These are phyloP conservation scores for Dactylis glomerata DNA, from an alignment of 176 grass and related monocot species.

Conservation along the genomic window DNA sequence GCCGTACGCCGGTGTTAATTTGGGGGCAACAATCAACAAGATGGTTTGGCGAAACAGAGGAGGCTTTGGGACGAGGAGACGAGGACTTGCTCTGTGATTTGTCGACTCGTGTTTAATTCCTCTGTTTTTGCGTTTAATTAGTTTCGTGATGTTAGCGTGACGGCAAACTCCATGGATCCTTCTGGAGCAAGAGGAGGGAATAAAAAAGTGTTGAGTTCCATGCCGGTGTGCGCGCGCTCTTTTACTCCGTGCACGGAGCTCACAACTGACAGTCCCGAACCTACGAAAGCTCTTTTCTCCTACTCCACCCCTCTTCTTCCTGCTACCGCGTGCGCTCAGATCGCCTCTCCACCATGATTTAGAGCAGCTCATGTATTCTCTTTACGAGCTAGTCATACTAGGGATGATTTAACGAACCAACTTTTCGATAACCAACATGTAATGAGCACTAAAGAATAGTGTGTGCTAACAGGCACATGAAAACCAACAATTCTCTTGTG, in stretches of 20 bases:
- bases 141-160: neutral
- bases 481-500: too few species aligned
- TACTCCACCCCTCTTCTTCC: too few species aligned
- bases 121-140: neutral
- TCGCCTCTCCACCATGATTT: too few species aligned
- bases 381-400: too few species aligned
- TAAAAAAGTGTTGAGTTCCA: neutral
- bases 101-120: neutral
- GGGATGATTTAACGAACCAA: too few species aligned
- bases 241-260: neutral
- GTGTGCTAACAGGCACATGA: too few species aligned
- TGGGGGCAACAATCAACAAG: neutral
- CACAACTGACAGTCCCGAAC: neutral
- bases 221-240: neutral
- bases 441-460: too few species aligned
- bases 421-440: too few species aligned
- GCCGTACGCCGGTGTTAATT: neutral
- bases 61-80: neutral
- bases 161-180: neutral
- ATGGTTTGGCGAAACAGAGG: conserved; percentile 4
- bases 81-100: neutral
- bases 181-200: neutral
- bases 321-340: too few species aligned
- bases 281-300: too few species aligned
- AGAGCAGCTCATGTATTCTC: too few species aligned